These are phyloP conservation scores for Scutellaria baicalensis DNA, from an alignment of 257 asterid genomes.

Conservation along the genomic window DNA sequence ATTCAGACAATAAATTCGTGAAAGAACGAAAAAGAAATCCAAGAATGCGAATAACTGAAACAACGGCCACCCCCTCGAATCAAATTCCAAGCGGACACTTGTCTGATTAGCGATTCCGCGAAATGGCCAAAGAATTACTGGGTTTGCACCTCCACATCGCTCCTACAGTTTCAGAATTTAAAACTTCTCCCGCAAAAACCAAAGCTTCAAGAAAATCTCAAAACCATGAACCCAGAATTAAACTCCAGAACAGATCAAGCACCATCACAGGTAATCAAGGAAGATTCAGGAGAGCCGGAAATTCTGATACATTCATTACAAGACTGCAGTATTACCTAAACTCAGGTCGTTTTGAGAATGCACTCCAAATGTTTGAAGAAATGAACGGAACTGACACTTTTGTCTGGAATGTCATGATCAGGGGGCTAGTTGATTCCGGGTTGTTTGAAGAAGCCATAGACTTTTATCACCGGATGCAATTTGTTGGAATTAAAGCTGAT, in stretches of 20 bases:
- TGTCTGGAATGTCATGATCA: constrained; percentile 50
- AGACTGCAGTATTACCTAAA: constrained; percentile 17
- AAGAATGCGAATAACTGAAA: constrained; percentile 19
- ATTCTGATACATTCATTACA: constrained; percentile 18
- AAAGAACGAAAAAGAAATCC: neutral
- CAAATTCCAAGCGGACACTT: neutral
- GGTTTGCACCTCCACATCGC: constrained; percentile 10
- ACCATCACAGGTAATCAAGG: neutral
- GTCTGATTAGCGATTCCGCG: neutral
- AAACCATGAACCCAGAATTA: constrained; percentile 17
- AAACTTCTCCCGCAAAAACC: constrained; percentile 12
- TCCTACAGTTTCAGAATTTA: constrained; percentile 10
- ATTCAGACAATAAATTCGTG: neutral
- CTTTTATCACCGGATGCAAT: constrained; percentile 37
- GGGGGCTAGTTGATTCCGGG: constrained; percentile 45
- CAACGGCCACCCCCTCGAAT: constrained; percentile 14
- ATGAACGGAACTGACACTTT: constrained; percentile 29
- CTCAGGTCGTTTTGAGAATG: constrained; percentile 35
- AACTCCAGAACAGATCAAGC: neutral
- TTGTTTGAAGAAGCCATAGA: constrained; percentile 39
- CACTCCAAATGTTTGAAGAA: constrained; percentile 53
- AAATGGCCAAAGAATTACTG: constrained; percentile 20
- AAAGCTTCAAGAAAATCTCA: constrained; percentile 19
- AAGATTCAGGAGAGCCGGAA: neutral
- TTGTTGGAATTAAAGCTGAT: constrained; percentile 38